Percentiles rank a stretch among this genome's conserved stretches.
phyloP scores from a whole-genome alignment of 352 stramenopile genomes.

The Pythium rhizo-oryzae region DNA sequence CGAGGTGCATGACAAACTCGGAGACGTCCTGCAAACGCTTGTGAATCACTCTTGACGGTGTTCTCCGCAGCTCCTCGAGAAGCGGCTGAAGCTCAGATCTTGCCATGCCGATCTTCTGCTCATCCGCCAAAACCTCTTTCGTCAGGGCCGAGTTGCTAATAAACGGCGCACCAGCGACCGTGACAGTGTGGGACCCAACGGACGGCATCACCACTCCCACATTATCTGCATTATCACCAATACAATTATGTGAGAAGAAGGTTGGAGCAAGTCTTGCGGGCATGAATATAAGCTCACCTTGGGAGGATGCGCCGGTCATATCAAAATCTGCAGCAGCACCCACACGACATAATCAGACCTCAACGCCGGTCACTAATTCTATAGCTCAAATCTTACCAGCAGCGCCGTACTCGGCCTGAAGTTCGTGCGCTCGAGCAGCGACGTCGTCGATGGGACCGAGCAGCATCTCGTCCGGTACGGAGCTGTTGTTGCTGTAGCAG shows the following conservation, averaged over 20 bases:
- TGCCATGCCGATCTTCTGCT: slow-evolving; percentile 67
- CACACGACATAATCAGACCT: neutral
- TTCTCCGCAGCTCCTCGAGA: slow-evolving; percentile 57
- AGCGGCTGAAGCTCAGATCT: slow-evolving; percentile 63
- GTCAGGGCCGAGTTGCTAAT: slow-evolving; percentile 18
- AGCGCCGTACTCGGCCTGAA: slow-evolving; percentile 5
- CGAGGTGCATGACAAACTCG: slow-evolving; percentile 68
- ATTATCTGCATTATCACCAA: neutral
- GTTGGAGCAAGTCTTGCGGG: neutral
- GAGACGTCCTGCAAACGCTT: slow-evolving; percentile 80
- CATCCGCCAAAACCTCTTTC: slow-evolving; percentile 53
- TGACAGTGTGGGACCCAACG: neutral
- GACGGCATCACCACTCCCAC: neutral
- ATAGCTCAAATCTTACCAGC: neutral
- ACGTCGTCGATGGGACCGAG: slow-evolving; percentile 36
- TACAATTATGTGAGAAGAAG: neutral
- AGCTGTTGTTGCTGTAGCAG: slow-evolving; percentile 83
- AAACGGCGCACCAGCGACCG: neutral
- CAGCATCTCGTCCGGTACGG: slow-evolving; percentile 69
- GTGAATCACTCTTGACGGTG: slow-evolving; percentile 64
- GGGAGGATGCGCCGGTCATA: neutral
- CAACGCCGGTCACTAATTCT: neutral
- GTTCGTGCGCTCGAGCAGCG: slow-evolving; percentile 12
- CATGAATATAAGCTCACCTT: neutral
- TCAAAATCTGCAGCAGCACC: slow-evolving; percentile 14